Percentiles rank a stretch among this genome's conserved stretches.
Evolutionary conservation across 441 rosid species (phyloP).

Genomic region (Eutrema salsugineum): DNA sequence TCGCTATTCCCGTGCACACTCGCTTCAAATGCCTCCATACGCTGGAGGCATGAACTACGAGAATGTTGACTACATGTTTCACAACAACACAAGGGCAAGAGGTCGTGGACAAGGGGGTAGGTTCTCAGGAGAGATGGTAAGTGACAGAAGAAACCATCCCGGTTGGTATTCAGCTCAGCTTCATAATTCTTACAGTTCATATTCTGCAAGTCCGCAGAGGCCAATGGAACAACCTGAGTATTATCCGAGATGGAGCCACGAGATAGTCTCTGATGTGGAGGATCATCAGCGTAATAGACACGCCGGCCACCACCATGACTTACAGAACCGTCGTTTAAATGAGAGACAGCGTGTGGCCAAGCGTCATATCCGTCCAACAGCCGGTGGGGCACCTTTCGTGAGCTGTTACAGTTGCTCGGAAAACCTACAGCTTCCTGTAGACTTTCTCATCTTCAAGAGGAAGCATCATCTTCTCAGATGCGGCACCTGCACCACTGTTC

Average conservation of each 20-base stretch:
- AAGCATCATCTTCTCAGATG: conserved; percentile 35
- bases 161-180: conserved; percentile 40
- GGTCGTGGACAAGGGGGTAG: conserved; percentile 37
- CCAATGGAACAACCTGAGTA: conserved; percentile 41
- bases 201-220: conserved; percentile 61
- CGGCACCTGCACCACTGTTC: conserved; percentile 32
- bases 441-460: conserved; percentile 35
- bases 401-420: conserved; percentile 30
- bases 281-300: conserved; percentile 44
- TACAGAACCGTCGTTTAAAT: conserved; percentile 36
- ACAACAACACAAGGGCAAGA: conserved; percentile 39
- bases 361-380: conserved; percentile 34
- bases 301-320: conserved; percentile 21
- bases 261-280: conserved; percentile 43
- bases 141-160: conserved; percentile 33
- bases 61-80: conserved; percentile 41
- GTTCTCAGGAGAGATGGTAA: conserved; percentile 44
- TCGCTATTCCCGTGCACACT: conserved; percentile 35
- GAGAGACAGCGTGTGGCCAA: conserved; percentile 52
- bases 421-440: conserved; percentile 29
- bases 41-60: conserved; percentile 29
- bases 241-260: conserved; percentile 33
- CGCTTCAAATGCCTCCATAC: conserved; percentile 40
- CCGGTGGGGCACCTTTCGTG: conserved; percentile 33
- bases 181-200: conserved; percentile 40